Base-by-base conservation (phyloP, 1,284 basidiomycete species). In the Ustilago cynodontis region DNA sequence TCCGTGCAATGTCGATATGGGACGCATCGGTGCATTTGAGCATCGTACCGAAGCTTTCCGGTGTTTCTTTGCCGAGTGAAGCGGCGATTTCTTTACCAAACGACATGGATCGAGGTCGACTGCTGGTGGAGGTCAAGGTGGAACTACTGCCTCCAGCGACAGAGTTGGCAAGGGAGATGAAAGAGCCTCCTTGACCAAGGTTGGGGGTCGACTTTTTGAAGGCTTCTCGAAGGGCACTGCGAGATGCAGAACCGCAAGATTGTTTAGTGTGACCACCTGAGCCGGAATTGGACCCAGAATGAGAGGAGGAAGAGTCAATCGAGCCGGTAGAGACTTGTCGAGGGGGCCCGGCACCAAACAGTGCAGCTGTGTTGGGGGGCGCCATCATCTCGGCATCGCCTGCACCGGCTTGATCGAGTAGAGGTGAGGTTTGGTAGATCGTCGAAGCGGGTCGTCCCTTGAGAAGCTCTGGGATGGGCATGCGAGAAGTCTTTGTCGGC, bases 11-110 rank as follows among this genome's bases (percentile, higher is more conserved):
- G 22, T 80, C 78, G 57, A 78, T 68, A 6, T 54, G 61, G 11
- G 51, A 58, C 4, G 74, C 79, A 54, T 77, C 74, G 41, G 62
- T 79, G 24, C 67, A 59, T 59, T 80, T 81, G 62, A 81, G 70
- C 64, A 78, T 71, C 18, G 79, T 77, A 6, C 75, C 79, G 56
- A 78, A 82, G 62, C 55, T 64, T 35, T 76, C 63, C 10, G 80
- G 78, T 3, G 76, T 71, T 26, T 77, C 71, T n/a, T 72, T 70
- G 35, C 65, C 72, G 6, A 64, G 62, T 0, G 69, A 49, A 11
- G 62, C 61, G 1, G 62, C 65, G 16, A 71, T 39, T 41, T 78
- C 68, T 37, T 74, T 69, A 18, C 71, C 71, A 18, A 77, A 74
- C 3, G 69, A 70, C 69, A 77, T 63, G 35, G 71, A 70, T 18